Evolutionary conservation across 1,284 basidiomycete genomes (phyloP), one percentile per base, ranked within the genome.

Genomic region (Malassezia yamatoensis): DNA sequence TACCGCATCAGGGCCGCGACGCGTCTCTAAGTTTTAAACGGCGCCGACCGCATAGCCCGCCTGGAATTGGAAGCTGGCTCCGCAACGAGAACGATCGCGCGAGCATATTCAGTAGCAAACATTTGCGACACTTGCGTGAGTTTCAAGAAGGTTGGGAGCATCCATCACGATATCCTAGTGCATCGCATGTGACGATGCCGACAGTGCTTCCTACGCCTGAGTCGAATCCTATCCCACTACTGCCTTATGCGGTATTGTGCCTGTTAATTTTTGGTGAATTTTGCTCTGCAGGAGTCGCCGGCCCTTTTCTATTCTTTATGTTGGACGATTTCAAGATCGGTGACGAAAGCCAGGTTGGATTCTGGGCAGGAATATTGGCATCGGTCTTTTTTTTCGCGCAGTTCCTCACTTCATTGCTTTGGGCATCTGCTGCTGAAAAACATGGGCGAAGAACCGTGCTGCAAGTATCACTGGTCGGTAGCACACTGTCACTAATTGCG

Each of bases 381-480:
- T 61, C 79, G 18, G 77, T 57, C 35, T 74, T 74, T 60, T 74
- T 72, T 60, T 72, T 74, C 45, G 66, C 72, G 13, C 72, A 74
- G 49, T 74, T 98, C 77, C 78, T 94, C 39, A 96, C 93, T 1
- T 93, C 90, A 33, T 78, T 99, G 40, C 81, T 96, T 57, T 79
- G 90, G 93, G 88, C 90, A 43, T 90, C 88, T 21, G 83, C 91
- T 16, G 93, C 93, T 11, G 87, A 93, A 54, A 87, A 84, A 76
- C 87, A 96, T 72, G 90, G 90, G 37, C 81, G 85, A 39, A 83
- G 91, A 29, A 80, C 83, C 11, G 93, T 98, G 5, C 80, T 98
- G 32, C 84, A 87, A 55, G 80, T 87, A 41, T 90, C 90, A 47
- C 78, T 96, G 49, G 76, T 90, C 51, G 90, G 90, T 18, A 88